Conservation (phyloP, 2,329 filamentous ascomycete genomes). For the Penicillium capsulatum region DNA sequence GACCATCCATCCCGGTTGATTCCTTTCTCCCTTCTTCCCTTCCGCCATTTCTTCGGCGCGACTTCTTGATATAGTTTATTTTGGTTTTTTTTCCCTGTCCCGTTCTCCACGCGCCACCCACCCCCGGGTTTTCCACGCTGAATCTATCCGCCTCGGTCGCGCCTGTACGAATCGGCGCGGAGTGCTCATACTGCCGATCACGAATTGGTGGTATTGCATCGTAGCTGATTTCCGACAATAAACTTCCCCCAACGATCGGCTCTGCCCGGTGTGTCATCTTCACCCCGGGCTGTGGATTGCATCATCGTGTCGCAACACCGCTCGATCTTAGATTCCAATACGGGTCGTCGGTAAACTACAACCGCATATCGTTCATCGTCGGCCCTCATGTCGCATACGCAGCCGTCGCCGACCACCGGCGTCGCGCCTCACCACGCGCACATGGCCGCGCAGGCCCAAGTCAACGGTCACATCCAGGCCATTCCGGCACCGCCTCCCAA, state of each 20-base stretch:
- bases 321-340: slow-evolving; percentile 16
- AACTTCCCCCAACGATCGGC: background rate
- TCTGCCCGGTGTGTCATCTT: background rate
- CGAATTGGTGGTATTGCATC: too few species aligned
- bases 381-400: slow-evolving; percentile 66
- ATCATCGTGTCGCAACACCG: slow-evolving; percentile 31
- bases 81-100: background rate
- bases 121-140: slow-evolving; percentile 1
- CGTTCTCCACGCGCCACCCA: background rate
- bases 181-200: too few species aligned
- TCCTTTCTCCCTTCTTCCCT: background rate
- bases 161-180: too few species aligned
- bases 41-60: too few species aligned
- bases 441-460: slow-evolving; percentile 31
- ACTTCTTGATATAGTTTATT: too few species aligned
- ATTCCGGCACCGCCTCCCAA: slow-evolving; percentile 50
- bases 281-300: slow-evolving; percentile 19
- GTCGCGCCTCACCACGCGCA: slow-evolving; percentile 60
- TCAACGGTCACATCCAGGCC: slow-evolving; percentile 56
- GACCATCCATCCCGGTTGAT: background rate
- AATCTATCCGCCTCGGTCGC: background rate
- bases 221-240: background rate
- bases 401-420: slow-evolving; percentile 73
- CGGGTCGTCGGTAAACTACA: slow-evolving; percentile 14
- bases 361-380: slow-evolving; percentile 6